These are phyloP conservation scores for Cryptococcus sp. DNA, from an alignment of 1,284 basidiomycete genomes.

Conservation along the genomic window DNA sequence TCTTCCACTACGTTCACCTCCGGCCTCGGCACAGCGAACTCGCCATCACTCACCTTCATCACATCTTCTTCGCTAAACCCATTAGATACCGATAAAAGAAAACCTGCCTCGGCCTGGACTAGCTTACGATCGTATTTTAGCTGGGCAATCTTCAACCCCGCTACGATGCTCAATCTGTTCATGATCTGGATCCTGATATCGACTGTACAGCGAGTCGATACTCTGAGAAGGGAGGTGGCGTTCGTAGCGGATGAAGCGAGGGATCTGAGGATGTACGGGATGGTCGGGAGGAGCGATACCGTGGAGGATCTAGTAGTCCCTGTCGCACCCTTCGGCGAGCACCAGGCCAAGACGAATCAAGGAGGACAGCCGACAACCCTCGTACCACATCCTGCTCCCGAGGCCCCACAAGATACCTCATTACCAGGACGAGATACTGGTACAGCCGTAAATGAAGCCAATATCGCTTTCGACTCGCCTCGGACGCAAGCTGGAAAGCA, in stretches of 20 bases:
- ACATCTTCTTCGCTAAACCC: background rate
- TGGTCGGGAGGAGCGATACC: background rate
- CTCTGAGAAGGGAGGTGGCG: conserved; percentile 38
- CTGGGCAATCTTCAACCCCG: conserved; percentile 28
- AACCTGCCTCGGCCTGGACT: background rate
- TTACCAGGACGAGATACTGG: no score
- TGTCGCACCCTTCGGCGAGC: no score
- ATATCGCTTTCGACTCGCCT: no score
- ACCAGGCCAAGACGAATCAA: no score
- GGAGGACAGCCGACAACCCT: no score
- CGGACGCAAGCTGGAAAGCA: background rate
- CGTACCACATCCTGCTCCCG: no score
- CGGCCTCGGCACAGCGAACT: conserved; percentile 8
- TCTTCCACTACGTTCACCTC: conserved; percentile 11
- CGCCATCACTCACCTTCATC: conserved; percentile 8
- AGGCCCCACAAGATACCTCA: no score
- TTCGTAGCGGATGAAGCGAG: conserved; percentile 42
- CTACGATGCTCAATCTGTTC: conserved; percentile 35
- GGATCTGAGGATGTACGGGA: conserved; percentile 39
- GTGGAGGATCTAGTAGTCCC: no score
- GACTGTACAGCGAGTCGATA: conserved; percentile 37
- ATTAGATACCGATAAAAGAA: conserved; percentile 3
- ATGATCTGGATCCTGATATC: conserved; percentile 41
- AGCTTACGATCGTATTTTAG: background rate
- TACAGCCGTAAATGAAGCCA: no score